Evolutionary conservation across 306 rosid genomes (phyloP), one percentile per base, ranked within the genome.

Genomic region (Malus sylvestris): DNA sequence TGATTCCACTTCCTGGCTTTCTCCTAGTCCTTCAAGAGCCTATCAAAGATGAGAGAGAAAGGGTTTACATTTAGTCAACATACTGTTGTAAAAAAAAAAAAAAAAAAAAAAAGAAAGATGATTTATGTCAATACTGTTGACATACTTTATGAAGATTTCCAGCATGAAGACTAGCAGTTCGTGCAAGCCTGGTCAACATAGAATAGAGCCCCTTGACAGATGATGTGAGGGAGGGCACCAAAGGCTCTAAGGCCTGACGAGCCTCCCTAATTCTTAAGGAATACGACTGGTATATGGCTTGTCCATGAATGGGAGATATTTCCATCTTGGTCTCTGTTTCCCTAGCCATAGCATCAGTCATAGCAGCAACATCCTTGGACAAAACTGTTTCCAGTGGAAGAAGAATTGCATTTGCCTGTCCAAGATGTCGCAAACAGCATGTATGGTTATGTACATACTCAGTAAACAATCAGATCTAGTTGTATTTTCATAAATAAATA

Each of bases 1-100:
- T 19, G 97, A 91, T 81, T 91, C 90, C 66, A 82, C 87, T 87
- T 91, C 94, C 86, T 89, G 90, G 84, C 97, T 93, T 81, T 91
- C 98, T 76, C 97, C 97, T 33, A 93, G 86, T 78, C 98, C 98
- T 91, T 91, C 98, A 79, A 93, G 98, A 61, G 97, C 98, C 98
- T 93, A 88, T 55, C 82, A 78, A 53, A 65, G 61, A 77, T n/a
- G 61, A 81, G 66, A 85, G 32, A 79, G 70, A 76, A 23, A 73
- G 66, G 42, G 11, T 46, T 49, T 38, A 57, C 8, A 5, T 66
- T 62, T 30, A 84, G 55, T 42, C 13, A 30, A 72, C 51, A 58
- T 67, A 27, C 75, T 12, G 58, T 68, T 74, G 42, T 70, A 38
- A 64, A 77, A 83, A 53, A 64, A 77, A 83, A 53, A 78, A 19